phyloP scores from a whole-genome alignment of 306 rosid species.

The Rosa persica region DNA sequence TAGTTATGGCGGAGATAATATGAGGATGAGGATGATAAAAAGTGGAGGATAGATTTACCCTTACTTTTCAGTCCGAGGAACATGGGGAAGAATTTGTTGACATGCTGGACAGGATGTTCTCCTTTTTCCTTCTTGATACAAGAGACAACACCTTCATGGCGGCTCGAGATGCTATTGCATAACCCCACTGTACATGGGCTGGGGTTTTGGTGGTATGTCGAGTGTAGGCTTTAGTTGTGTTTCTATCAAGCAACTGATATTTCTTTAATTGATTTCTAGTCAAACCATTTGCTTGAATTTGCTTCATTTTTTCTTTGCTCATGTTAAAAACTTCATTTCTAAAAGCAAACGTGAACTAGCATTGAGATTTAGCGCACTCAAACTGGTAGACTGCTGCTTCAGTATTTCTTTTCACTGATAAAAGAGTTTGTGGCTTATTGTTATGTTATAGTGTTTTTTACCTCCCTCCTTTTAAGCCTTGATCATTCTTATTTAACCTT shows the following conservation, averaged over 20 bases:
- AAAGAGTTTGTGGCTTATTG: background rate
- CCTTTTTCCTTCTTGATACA: conserved; percentile 92
- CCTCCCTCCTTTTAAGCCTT: background rate
- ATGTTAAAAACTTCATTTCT: background rate
- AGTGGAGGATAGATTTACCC: too few relatives aligned
- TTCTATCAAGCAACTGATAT: background rate
- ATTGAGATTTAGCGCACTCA: background rate
- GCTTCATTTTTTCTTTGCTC: background rate
- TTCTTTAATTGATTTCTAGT: background rate
- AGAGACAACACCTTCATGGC: conserved; percentile 75
- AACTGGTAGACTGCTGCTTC: background rate
- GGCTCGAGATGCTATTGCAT: conserved; percentile 91
- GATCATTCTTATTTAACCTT: background rate
- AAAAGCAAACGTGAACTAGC: background rate
- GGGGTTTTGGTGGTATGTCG: conserved; percentile 94
- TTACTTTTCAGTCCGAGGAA: conserved; percentile 70
- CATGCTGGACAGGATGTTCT: conserved; percentile 96
- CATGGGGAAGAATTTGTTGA: conserved; percentile 85
- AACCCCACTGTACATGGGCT: conserved; percentile 90
- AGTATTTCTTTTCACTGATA: background rate
- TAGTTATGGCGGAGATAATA: too few relatives aligned
- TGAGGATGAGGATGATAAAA: too few relatives aligned
- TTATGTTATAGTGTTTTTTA: background rate
- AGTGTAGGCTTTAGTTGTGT: conserved; percentile 8
- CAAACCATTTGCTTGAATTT: background rate